A percentile compares a stretch with the other conserved stretches of the same genome.
Conservation (phyloP, 176 grass and related monocot genomes). For the Eragrostis nindensis region DNA sequence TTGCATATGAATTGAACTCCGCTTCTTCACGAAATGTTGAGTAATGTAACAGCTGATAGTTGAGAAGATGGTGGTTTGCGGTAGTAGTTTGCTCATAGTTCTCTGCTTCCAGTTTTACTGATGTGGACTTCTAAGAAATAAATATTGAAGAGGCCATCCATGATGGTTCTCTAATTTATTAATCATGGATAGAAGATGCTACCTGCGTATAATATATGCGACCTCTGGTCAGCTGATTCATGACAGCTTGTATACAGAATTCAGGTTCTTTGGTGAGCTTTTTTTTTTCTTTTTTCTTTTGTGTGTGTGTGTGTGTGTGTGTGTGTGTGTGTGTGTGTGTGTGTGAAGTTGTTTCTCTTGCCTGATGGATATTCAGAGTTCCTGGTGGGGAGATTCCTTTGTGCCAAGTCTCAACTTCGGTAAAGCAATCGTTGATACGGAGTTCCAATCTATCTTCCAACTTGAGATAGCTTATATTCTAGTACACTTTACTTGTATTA, state of each 20-base stretch:
- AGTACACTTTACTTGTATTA: background rate
- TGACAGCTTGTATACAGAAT: background rate
- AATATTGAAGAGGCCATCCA: background rate
- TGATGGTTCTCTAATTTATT: slow-evolving; percentile 13
- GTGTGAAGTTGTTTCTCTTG: background rate
- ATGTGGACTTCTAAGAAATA: background rate
- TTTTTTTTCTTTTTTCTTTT: too few species aligned
- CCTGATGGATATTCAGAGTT: slow-evolving; percentile 2
- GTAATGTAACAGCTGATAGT: background rate
- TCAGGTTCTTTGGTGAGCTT: background rate
- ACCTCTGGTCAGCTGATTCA: background rate
- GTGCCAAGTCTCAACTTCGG: background rate
- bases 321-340: too few species aligned
- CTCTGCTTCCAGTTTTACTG: background rate
- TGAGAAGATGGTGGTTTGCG: slow-evolving; percentile 26
- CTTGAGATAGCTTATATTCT: background rate
- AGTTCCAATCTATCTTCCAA: background rate
- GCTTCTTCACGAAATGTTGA: background rate
- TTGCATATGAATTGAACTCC: slow-evolving; percentile 8
- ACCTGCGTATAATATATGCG: background rate
- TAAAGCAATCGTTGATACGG: background rate
- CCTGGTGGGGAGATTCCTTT: background rate
- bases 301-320: too few species aligned
- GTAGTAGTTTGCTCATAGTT: background rate
- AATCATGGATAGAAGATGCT: background rate